These are phyloP conservation scores for Striga asiatica DNA, from an alignment of 257 asterid species.

Conservation along the genomic window DNA sequence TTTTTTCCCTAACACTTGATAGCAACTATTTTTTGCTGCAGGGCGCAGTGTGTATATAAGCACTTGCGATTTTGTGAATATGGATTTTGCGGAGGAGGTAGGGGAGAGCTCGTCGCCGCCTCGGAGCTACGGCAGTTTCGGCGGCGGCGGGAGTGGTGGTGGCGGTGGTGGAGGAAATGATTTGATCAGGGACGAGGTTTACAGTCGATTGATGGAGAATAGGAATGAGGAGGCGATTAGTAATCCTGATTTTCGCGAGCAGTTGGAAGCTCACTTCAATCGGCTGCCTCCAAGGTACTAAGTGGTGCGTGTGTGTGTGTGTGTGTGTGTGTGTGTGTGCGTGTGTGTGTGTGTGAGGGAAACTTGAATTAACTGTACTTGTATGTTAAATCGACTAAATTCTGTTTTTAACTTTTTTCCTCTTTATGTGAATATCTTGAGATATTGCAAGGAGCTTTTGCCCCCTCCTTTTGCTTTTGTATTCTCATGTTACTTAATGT, in stretches of 20 bases:
- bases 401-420: background rate
- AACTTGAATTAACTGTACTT: background rate
- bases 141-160: slow-evolving; percentile 33
- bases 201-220: slow-evolving; percentile 51
- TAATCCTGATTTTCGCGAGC: slow-evolving; percentile 55
- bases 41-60: background rate
- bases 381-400: slow-evolving; percentile 6
- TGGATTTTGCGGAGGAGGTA: slow-evolving; percentile 82
- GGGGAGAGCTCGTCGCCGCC: slow-evolving; percentile 95
- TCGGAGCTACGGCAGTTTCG: slow-evolving; percentile 58
- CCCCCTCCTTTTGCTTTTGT: background rate
- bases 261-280: slow-evolving; percentile 71
- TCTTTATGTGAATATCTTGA: background rate
- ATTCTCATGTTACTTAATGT: slow-evolving; percentile 8
- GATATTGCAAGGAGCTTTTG: background rate
- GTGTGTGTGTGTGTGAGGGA: background rate
- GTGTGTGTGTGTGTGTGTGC: background rate
- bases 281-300: slow-evolving; percentile 81
- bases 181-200: slow-evolving; percentile 53
- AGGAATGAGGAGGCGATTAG: slow-evolving; percentile 47
- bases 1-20: slow-evolving; percentile 9
- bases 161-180: slow-evolving; percentile 26
- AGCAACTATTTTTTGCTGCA: background rate
- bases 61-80: slow-evolving; percentile 2
- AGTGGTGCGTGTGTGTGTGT: background rate